Evolutionary conservation across 441 rosid genomes (phyloP), one percentile per base, ranked within the genome.

Genomic region (Corymbia calophylla): DNA sequence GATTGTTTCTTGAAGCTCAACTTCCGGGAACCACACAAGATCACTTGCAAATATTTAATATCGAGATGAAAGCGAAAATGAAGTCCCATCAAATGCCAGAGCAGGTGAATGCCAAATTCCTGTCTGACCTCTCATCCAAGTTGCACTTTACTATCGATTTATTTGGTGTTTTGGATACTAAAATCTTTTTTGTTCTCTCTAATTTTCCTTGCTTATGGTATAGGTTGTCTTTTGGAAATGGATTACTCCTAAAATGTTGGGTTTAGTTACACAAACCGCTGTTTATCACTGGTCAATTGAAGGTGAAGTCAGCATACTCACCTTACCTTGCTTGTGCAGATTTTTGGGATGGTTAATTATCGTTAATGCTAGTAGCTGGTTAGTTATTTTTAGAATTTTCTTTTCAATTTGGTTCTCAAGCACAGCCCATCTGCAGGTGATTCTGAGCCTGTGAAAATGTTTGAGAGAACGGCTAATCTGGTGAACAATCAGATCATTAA

Each of bases 201-300:
- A 73, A 87, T 62, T 51, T 56, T 54, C 27, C 53, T 54, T 47
- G 58, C 66, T 81, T 58, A 8, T 49, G 88, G 77, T 86, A 39
- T 92, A 98, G 99, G 97, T 98, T 92, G 96, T 96, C 87, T 98
- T 98, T 93, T 98, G 99, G 99, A 98, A 97, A 93, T 98, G 99
- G 99, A 95, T 98, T 91, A 91, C 94, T 82, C 95, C 96, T 47
- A 97, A 97, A 91, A 94, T 97, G 99, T 87, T 98, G 95, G 99
- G 99, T 87, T 91, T 98, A 89, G 99, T 97, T 87, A 98, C 99
- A 51, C 99, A 97, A 92, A 90, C 97, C 62, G 91, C 99, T 0
- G 99, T 97, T 77, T 97, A 96, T 95, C 99, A 98, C 91, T 98
- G 99, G 99, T 95, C 98, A 53, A 98, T 97, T 93, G 99, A 98